A percentile compares a stretch with the other conserved stretches of the same genome.
These are phyloP conservation scores for Mucuna pruriens DNA, from an alignment of 306 rosid genomes.

Conservation along the genomic window DNA sequence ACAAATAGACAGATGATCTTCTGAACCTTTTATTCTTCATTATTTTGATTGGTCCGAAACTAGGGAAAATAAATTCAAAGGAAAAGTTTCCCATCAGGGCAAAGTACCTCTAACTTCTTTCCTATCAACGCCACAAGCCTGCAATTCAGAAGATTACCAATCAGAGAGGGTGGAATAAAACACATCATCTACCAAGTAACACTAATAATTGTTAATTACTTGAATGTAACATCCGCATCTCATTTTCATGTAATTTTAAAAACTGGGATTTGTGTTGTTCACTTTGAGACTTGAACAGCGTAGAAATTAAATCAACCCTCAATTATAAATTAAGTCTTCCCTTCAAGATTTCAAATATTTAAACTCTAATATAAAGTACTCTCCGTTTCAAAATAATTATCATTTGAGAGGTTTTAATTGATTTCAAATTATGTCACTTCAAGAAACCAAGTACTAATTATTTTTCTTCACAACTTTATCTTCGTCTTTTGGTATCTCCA, in stretches of 20 bases:
- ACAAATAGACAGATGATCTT: constrained; percentile 42
- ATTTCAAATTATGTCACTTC: not conserved
- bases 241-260: constrained; percentile 1
- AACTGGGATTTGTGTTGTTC: not conserved
- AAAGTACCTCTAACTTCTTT: constrained; percentile 69
- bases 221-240: not conserved
- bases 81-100: constrained; percentile 44
- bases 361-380: not conserved
- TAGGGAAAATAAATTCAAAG: not conserved
- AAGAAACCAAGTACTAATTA: not conserved
- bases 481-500: not conserved
- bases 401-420: not conserved
- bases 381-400: not conserved
- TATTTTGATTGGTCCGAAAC: constrained; percentile 9
- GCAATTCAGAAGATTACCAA: constrained; percentile 36
- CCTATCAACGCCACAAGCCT: constrained; percentile 78
- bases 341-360: not conserved
- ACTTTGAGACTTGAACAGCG: not conserved
- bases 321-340: not conserved
- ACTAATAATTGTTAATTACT: not conserved
- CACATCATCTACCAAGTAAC: not conserved
- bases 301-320: not conserved
- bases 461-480: not conserved
- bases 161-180: constrained; percentile 6
- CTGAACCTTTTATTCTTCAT: constrained; percentile 46